These are phyloP conservation scores for Coemansia aciculifera DNA, from an alignment of 192 early-diverging fungal genomes.

Conservation along the genomic window DNA sequence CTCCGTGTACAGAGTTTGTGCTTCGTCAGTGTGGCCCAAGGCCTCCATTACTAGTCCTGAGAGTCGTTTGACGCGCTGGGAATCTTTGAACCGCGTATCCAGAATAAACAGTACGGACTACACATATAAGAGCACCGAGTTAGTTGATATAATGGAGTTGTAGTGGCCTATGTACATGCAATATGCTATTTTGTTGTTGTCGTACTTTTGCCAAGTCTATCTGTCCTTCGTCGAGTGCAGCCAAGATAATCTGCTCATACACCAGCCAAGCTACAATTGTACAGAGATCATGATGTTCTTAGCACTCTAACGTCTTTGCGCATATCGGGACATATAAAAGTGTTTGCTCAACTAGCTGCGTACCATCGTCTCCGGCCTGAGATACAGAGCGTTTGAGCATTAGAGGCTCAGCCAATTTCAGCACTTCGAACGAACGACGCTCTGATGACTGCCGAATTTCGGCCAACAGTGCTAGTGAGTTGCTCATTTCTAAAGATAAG, in stretches of 20 bases:
- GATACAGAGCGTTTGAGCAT: conserved; percentile 23
- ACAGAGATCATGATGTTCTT: background rate
- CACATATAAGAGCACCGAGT: background rate
- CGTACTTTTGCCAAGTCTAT: conserved; percentile 58
- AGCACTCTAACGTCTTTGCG: background rate
- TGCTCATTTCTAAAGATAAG: conserved; percentile 26
- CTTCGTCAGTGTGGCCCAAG: conserved; percentile 65
- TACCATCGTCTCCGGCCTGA: conserved; percentile 28
- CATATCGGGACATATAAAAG: background rate
- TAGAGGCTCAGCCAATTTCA: conserved; percentile 44
- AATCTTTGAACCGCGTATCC: conserved; percentile 63
- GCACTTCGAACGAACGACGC: conserved; percentile 45
- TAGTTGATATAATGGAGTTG: background rate
- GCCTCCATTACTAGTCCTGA: conserved; percentile 81
- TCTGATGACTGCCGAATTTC: conserved; percentile 54
- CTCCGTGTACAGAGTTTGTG: conserved; percentile 69
- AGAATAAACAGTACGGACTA: conserved; percentile 62
- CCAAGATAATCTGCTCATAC: conserved; percentile 80
- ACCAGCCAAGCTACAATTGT: conserved; percentile 59
- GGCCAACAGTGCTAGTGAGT: conserved; percentile 26
- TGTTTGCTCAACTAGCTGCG: background rate
- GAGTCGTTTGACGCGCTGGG: conserved; percentile 71
- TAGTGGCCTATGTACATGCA: background rate
- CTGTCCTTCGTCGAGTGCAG: conserved; percentile 78
- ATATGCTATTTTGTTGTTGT: conserved; percentile 17